These are phyloP conservation scores for Amaranthus tricolor DNA, from an alignment of 179 eudicot species.

Conservation along the genomic window DNA sequence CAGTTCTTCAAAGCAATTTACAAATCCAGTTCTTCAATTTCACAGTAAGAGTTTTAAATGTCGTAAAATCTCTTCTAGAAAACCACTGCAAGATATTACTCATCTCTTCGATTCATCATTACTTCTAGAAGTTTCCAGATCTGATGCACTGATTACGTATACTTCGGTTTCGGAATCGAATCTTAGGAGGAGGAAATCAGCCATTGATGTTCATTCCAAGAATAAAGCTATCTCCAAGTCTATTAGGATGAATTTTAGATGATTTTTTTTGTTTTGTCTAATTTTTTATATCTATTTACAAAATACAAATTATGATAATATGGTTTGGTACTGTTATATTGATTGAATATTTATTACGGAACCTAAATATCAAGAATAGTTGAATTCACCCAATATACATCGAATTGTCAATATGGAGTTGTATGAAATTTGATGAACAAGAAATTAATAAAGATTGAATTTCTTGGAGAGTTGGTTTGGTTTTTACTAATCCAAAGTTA, in stretches of 20 bases:
- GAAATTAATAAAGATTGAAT: too few species aligned
- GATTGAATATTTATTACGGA: neutral
- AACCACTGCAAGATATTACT: conserved; percentile 24
- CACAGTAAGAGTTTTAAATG: conserved; percentile 15
- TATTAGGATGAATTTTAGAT: conserved; percentile 18
- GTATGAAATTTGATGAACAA: too few species aligned
- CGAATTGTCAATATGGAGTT: neutral
- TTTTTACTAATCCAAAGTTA: too few species aligned
- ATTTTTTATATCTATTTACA: neutral
- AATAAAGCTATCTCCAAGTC: conserved; percentile 9
- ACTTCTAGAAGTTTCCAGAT: neutral
- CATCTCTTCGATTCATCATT: conserved; percentile 16
- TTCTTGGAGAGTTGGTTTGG: too few species aligned
- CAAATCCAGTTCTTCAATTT: neutral
- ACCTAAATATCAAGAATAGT: neutral
- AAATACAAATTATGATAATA: too few species aligned
- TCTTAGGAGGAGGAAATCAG: conserved; percentile 2
- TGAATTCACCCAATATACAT: neutral
- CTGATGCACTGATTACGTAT: neutral
- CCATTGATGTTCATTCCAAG: neutral
- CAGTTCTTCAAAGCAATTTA: conserved; percentile 1
- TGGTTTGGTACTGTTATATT: neutral
- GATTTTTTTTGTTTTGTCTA: neutral
- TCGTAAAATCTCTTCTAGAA: neutral
- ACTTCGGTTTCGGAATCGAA: neutral